Base-by-base conservation (phyloP, 371 early-diverging fungal species). In the Apophysomyces variabilis region DNA sequence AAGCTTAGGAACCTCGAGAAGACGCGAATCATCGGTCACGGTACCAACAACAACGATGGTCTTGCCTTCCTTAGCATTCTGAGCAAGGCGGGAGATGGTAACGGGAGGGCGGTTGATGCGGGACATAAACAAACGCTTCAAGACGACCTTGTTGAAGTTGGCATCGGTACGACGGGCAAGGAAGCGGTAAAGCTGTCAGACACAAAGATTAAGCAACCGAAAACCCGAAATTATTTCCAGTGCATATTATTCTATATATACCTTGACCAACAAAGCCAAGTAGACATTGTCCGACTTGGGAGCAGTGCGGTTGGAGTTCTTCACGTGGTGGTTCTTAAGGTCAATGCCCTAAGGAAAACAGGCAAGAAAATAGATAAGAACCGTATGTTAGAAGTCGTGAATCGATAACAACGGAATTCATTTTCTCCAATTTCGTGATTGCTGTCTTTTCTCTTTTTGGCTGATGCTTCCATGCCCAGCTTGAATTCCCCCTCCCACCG, bases 121-220 rank as follows among this genome's bases (percentile, higher is more conserved):
- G 75, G 95, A 94, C 96, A 95, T 94, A 80, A 92, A 94, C 69
- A 97, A 92, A 66, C 98, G 91, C 90, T 93, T 94, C 77, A 96
- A 85, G 76, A 97, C 87, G 66, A 93, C 93, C 89, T 93, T 92
- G 94, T 97, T 97, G 90, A 97, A 97, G 79, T 85, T 80, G 81
- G 94, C 82, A 80, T 90, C 54, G 54, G 54, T 50, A 11, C 54
- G 54, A 50, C 54, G 54, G 54, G 71, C 71, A 65, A 66, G 61
- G 61, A 66, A 66, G 59, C 71, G 71, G 58, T 68, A 64, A 38
- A 71, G 65, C 66, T 66, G 26, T 26, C 32, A 18, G 41, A 59
- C 7, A 54, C 59, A 58, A 59, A 57, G 50, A 2, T 7, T 45
- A n/a, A 13, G 13, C 9, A 18, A n/a, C 54, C 21, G 32, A 7